Conservation (phyloP, 78 protist genomes). For the Dictyostelium capitatum region DNA sequence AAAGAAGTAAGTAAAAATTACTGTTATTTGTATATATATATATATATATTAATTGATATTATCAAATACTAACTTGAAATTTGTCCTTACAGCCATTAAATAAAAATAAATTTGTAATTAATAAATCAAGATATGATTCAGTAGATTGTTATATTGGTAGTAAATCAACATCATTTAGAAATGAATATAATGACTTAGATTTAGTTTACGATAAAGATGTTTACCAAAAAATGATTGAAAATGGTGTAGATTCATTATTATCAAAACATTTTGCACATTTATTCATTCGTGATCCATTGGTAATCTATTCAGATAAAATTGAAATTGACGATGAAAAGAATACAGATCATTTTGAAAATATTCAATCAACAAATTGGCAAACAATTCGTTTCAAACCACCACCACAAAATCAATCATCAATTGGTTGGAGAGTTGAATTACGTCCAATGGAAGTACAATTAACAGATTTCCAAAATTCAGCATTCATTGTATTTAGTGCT, state of each 20-base stretch:
- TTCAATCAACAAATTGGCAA: slow-evolving; percentile 98
- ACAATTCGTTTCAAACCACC: slow-evolving; percentile 99
- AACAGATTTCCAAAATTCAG: slow-evolving; percentile 98
- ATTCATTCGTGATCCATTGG: slow-evolving; percentile 98
- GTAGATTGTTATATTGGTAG: slow-evolving; percentile 80
- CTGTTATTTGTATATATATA: too few relatives aligned
- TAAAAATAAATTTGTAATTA: slow-evolving; percentile 37
- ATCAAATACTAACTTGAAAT: too few relatives aligned
- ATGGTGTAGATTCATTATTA: slow-evolving; percentile 87
- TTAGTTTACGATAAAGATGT: slow-evolving; percentile 68
- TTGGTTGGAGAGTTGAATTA: slow-evolving; percentile 99
- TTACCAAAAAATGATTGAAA: slow-evolving; percentile 67
- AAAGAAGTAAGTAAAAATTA: background rate
- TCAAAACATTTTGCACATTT: slow-evolving; percentile 96
- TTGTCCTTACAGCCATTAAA: slow-evolving; percentile 70
- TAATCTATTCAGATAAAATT: slow-evolving; percentile 89
- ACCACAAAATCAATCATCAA: slow-evolving; percentile 86
- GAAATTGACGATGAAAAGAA: slow-evolving; percentile 71
- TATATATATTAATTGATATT: background rate
- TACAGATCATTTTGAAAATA: slow-evolving; percentile 95
- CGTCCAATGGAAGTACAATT: slow-evolving; percentile 95
- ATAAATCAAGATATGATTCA: slow-evolving; percentile 94
- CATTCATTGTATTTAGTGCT: slow-evolving; percentile 91
- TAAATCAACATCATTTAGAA: background rate
- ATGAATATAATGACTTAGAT: slow-evolving; percentile 85